These are phyloP conservation scores for Orbilia blumenaviensis DNA, from an alignment of 2,329 filamentous ascomycete species.

Conservation along the genomic window DNA sequence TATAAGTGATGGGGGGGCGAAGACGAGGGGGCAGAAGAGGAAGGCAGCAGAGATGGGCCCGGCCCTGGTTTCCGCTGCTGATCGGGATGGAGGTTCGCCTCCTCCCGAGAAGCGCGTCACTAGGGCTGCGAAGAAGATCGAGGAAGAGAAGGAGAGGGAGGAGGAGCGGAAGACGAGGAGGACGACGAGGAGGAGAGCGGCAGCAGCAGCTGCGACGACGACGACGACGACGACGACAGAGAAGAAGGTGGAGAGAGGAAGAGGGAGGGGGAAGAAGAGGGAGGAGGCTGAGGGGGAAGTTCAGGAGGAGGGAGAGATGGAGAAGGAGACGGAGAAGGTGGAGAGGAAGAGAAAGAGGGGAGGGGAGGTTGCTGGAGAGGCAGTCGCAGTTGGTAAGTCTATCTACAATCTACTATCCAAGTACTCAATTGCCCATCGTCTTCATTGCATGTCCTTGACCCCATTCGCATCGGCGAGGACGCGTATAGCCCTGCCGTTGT, in stretches of 20 bases:
- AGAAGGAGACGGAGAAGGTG: neutral
- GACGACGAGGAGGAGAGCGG: neutral
- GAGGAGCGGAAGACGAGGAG: conserved; percentile 20
- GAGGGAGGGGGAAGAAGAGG: neutral
- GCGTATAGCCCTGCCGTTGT: neutral
- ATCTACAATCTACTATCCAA: neutral
- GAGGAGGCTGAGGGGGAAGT: neutral
- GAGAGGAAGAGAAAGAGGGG: neutral
- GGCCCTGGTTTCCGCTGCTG: conserved; percentile 9
- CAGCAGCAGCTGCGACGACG: neutral
- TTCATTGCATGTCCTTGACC: neutral
- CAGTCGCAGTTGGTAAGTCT: conserved; percentile 14
- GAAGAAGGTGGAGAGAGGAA: neutral
- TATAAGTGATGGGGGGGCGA: conserved; percentile 16
- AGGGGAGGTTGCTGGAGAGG: neutral
- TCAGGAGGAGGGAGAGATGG: neutral
- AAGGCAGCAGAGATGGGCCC: conserved; percentile 46
- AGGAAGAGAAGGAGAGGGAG: conserved; percentile 12
- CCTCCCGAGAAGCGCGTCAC: conserved; percentile 49
- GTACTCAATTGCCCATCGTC: no score
- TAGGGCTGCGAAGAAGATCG: conserved; percentile 30
- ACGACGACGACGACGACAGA: conserved; percentile 4
- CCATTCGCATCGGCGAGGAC: neutral
- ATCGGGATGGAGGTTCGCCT: conserved; percentile 26
- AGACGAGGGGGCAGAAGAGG: conserved; percentile 43